Evolutionary conservation across 257 asterid species (phyloP), one percentile per base, ranked within the genome.

Genomic region (Lantana camara): DNA sequence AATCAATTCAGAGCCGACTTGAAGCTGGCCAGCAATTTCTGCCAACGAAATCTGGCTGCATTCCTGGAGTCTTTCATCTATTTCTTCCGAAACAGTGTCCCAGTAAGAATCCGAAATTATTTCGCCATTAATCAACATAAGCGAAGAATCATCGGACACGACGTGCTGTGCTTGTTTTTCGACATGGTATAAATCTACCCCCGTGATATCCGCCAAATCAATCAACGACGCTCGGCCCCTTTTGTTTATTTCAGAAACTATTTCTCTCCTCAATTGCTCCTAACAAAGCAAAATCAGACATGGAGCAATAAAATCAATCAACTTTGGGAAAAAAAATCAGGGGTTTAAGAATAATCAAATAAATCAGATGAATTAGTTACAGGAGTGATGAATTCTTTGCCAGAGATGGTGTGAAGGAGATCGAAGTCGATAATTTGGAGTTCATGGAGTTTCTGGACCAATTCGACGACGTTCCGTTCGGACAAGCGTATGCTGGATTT

Each of bases 11-110:
- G 95, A 84, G 71, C 99, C 90, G 60, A 90, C 94, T 84, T 94
- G 97, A 72, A 83, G 79, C 79, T 90, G 99, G 0, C 78, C 92
- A 2, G 97, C 99, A 21, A 94, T 90, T 78, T 94, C 99, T 35
- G 99, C 96, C 76, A 94, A 66, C 45, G 95, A 83, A 77, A 94
- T 83, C 78, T 94, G 97, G 77, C 99, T 94, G 74, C 95, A 90
- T 62, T 90, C 99, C 80, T 94, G 96, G 44, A 94, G 95, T 44
- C 90, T 85, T 68, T 94, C 99, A 62, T 94, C 90, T 59, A 94
- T 94, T 71, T 94, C 99, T 71, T 94, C 99, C 14, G 89, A 86
- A 71, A 81, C 86, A 40, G 83, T 72, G 67, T 94, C 97, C 97
- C 99, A 90, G 61, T 90, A 94, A 4, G 79, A 77, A 70, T 77